Percentiles rank a stretch among this genome's conserved stretches.
Conservation (phyloP, 148 eudicot species). For the Selenicereus undatus region DNA sequence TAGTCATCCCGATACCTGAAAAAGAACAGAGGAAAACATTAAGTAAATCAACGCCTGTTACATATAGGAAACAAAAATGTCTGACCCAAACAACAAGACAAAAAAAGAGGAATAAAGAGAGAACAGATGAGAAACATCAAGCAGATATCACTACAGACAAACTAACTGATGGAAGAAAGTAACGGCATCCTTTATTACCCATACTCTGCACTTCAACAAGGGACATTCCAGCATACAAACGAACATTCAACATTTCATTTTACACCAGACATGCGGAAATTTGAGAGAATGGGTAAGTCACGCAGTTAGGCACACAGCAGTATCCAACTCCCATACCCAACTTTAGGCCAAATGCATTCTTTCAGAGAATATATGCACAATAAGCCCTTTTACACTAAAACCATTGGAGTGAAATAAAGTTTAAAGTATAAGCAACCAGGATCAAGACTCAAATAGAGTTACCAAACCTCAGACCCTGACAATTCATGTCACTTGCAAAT, state of each 20-base stretch:
- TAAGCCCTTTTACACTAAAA: neutral
- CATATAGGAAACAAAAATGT: neutral
- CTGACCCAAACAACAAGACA: neutral
- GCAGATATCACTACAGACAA: neutral
- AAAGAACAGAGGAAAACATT: neutral
- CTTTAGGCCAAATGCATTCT: neutral
- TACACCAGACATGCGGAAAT: neutral
- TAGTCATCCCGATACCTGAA: constrained; percentile 55
- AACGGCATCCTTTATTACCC: neutral
- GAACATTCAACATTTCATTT: neutral
- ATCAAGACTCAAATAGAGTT: too few species aligned
- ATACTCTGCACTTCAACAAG: neutral
- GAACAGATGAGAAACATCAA: neutral
- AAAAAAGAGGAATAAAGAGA: neutral
- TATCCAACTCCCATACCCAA: neutral
- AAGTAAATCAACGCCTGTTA: neutral
- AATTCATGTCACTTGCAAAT: too few species aligned
- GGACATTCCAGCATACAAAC: neutral
- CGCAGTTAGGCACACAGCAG: neutral
- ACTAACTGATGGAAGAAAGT: neutral
- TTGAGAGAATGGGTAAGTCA: neutral
- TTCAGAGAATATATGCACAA: neutral
- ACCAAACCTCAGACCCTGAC: too few species aligned
- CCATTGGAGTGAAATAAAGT: too few species aligned
- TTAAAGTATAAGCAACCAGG: too few species aligned